Evolutionary conservation across 331 rosid genomes (phyloP).

Genomic region (Quercus lobata): DNA sequence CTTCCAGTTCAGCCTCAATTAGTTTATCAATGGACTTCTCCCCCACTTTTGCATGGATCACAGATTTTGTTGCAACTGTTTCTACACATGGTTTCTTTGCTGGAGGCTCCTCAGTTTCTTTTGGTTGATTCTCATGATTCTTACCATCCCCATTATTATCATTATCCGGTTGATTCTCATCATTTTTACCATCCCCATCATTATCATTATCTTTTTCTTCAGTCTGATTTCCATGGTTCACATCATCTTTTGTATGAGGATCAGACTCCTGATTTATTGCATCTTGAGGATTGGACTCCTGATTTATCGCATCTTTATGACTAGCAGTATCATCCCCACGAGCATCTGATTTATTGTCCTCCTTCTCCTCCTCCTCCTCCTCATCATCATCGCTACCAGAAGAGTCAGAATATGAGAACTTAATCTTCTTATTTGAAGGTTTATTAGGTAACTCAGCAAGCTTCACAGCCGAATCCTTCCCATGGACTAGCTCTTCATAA

Average conservation of each 20-base stretch:
- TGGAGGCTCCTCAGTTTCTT: slow-evolving; percentile 49
- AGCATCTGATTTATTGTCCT: slow-evolving; percentile 24
- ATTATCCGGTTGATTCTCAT: slow-evolving; percentile 23
- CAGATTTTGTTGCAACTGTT: slow-evolving; percentile 33
- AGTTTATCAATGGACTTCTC: slow-evolving; percentile 73
- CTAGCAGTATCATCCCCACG: slow-evolving; percentile 15
- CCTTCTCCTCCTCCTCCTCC: slow-evolving; percentile 28
- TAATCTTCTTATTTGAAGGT: slow-evolving; percentile 71
- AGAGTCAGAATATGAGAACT: slow-evolving; percentile 69
- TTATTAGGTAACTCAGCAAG: slow-evolving; percentile 32
- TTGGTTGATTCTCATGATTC: slow-evolving; percentile 16
- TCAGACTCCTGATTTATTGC: slow-evolving; percentile 29
- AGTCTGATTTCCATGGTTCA: slow-evolving; percentile 7
- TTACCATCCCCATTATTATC: slow-evolving; percentile 23
- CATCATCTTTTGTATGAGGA: slow-evolving; percentile 34
- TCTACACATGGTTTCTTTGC: slow-evolving; percentile 54
- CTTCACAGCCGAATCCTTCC: slow-evolving; percentile 39
- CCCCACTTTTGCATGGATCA: slow-evolving; percentile 35
- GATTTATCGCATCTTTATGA: slow-evolving; percentile 24
- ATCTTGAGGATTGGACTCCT: slow-evolving; percentile 28
- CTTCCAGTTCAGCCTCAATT: slow-evolving; percentile 78
- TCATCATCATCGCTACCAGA: slow-evolving; percentile 38
- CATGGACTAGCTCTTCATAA: slow-evolving; percentile 66
- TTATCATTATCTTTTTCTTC: slow-evolving; percentile 36
- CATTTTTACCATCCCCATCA: slow-evolving; percentile 20